These are phyloP conservation scores for Epichloe sylvatica DNA, from an alignment of 2,329 filamentous ascomycete species.

Conservation along the genomic window DNA sequence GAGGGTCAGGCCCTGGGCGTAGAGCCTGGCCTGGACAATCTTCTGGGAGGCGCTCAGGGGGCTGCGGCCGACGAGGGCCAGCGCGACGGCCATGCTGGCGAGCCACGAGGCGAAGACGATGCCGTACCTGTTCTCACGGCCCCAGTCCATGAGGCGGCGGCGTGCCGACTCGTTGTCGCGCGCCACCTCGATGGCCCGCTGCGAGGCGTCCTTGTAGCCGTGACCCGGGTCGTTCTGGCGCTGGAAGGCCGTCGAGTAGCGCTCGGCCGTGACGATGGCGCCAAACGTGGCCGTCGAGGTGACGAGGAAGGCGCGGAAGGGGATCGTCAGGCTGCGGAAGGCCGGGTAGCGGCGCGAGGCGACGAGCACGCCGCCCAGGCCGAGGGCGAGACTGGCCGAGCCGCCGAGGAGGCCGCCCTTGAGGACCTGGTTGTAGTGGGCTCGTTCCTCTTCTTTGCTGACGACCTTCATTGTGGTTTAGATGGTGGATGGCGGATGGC, in stretches of 20 bases:
- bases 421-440: slow-evolving; percentile 70
- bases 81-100: slow-evolving; percentile 60
- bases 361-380: slow-evolving; percentile 51
- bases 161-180: slow-evolving; percentile 40
- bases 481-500: neutral
- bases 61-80: slow-evolving; percentile 64
- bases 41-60: slow-evolving; percentile 66
- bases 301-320: slow-evolving; percentile 82
- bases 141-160: slow-evolving; percentile 57
- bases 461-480: slow-evolving; percentile 68
- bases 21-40: slow-evolving; percentile 86
- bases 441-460: slow-evolving; percentile 81
- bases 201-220: slow-evolving; percentile 50
- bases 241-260: slow-evolving; percentile 51
- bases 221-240: slow-evolving; percentile 51
- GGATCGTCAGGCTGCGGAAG: slow-evolving; percentile 71
- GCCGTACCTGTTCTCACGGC: slow-evolving; percentile 67
- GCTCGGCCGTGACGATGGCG: slow-evolving; percentile 80
- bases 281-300: slow-evolving; percentile 70
- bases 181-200: slow-evolving; percentile 40
- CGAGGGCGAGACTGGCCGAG: slow-evolving; percentile 49
- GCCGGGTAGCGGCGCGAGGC: slow-evolving; percentile 60
- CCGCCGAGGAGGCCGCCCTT: slow-evolving; percentile 68
- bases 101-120: slow-evolving; percentile 77
- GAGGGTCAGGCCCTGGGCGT: slow-evolving; percentile 79